These are phyloP conservation scores for Nicotiana tabacum DNA, from an alignment of 257 asterid species.

Conservation along the genomic window DNA sequence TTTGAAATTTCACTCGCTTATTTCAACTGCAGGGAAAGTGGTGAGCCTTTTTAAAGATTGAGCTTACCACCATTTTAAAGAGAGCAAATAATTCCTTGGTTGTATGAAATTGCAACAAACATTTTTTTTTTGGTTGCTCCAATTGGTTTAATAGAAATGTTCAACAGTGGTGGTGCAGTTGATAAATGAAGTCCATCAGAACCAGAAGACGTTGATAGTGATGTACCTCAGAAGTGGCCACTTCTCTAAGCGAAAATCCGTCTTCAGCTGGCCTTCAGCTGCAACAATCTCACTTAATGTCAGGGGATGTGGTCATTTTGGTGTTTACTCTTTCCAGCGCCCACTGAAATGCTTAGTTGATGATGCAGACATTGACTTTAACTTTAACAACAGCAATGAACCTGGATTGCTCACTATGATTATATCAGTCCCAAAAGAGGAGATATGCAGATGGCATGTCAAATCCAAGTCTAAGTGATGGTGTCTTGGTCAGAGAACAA, in stretches of 20 bases:
- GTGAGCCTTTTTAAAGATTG: slow-evolving; percentile 27
- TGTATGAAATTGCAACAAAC: slow-evolving; percentile 43
- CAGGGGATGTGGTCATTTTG: slow-evolving; percentile 74
- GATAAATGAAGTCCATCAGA: slow-evolving; percentile 44
- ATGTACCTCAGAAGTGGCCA: neutral
- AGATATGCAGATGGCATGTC: slow-evolving; percentile 57
- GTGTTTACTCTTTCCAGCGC: slow-evolving; percentile 52
- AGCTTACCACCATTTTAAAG: neutral
- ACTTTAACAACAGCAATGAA: slow-evolving; percentile 33
- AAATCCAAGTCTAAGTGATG: slow-evolving; percentile 37
- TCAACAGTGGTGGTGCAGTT: slow-evolving; percentile 69
- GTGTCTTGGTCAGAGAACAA: neutral
- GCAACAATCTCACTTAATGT: slow-evolving; percentile 45
- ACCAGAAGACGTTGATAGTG: slow-evolving; percentile 20
- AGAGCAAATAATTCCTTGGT: neutral
- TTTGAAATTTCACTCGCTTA: slow-evolving; percentile 14
- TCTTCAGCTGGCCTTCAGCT: slow-evolving; percentile 25
- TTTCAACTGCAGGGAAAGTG: too few relatives aligned
- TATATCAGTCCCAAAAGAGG: slow-evolving; percentile 38
- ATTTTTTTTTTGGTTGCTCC: slow-evolving; percentile 60
- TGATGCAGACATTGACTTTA: slow-evolving; percentile 32
- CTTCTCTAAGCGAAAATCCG: slow-evolving; percentile 6
- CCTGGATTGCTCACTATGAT: slow-evolving; percentile 50
- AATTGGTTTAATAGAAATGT: slow-evolving; percentile 71
- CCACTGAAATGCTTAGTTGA: slow-evolving; percentile 56